Base-by-base conservation (phyloP, 345 rosid species). In the Populus simonii region DNA sequence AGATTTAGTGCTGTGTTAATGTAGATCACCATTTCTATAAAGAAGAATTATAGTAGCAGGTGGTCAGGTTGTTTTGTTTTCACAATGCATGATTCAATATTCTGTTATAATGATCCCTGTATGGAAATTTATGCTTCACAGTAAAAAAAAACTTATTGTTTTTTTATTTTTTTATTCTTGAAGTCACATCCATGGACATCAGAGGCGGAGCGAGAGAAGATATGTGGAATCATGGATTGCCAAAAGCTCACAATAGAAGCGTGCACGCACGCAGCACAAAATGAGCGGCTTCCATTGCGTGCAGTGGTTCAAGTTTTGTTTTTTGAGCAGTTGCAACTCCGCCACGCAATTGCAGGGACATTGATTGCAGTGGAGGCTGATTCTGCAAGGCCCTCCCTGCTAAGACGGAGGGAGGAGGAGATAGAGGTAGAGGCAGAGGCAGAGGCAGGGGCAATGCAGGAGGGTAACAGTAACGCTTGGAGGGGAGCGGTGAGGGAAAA, bases 231-330 rank as follows among this genome's bases (percentile, higher is more conserved):
- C 0, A 83, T 96, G 85, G 99, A 96, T 66, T 96, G 93, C 79
- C 98, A 92, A 61, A 93, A 96, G 84, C 90, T 96, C 3, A 96
- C 99, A 7, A 85, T 96, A 0, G 99, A 92, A 76, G 99, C 99
- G 29, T 96, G 98, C 89, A 96, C 99, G 1, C 99, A 96, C 91
- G 98, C 99, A 11, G 98, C 99, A 1, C 99, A 96, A 57, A 96
- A 93, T 85, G 99, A 96, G 90, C 91, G 97, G 33, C 84, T 96
- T 51, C 99, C 99, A 3, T 84, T 96, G 49, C 93, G 98, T 9
- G 93, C 96, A 41, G 94, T 96, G 62, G 99, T 96, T 22, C 99
- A 93, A 82, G 99, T 95, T n/a, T 84, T 94, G 73, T 94, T 94
- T 82, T 94, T 92, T 83, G 97, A 94, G 87, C 98, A 94, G 90